Evolutionary conservation across 2,329 filamentous ascomycete genomes (phyloP), one percentile per base, ranked within the genome.

Genomic region (Fusarium incarnatum): DNA sequence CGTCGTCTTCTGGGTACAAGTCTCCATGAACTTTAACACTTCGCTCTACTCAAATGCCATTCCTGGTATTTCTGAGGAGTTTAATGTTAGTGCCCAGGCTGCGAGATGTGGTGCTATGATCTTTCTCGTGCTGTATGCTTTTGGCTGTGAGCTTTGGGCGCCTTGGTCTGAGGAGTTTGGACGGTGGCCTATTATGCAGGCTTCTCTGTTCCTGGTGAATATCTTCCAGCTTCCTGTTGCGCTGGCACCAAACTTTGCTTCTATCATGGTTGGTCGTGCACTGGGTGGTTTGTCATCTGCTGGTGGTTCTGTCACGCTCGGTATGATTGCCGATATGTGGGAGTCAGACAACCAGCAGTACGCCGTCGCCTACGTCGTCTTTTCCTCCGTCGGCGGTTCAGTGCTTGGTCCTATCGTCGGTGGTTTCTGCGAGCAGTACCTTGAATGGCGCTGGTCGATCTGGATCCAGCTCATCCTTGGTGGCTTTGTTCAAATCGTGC

Each of bases 381-480:
- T 94, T 74, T 94, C 92, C 0, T 94, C 92, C 0, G 92, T 94
- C 18, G 91, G 89, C 25, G 92, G 92, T 15, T 93, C 91, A 0
- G 88, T 94, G 11, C 83, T 94, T 2, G 92, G 92, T 0, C 92
- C 92, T 12, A 90, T 94, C 45, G 85, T 94, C n/a, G 92, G 92
- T 70, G 92, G 92, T 2, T 94, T 94, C 74, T 87, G 91, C 20
- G 87, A 94, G 77, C 79, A 87, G 32, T 89, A 88, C 70, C 83
- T 92, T 0, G 77, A 81, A 27, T 96, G 92, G 92, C 86, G 87
- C 42, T 83, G 91, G 91, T 88, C 86, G 57, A 94, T 95, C 77
- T 96, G 93, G 93, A 92, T 95, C 64, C 92, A 94, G 79, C 86
- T 95, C 68, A 94, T 94, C 71, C 89, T 95, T 56, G 92, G 93